A percentile compares a stretch with the other conserved stretches of the same genome.
phyloP scores from a whole-genome alignment of 345 rosid species.

The Psidium friedrichsthalianum region DNA sequence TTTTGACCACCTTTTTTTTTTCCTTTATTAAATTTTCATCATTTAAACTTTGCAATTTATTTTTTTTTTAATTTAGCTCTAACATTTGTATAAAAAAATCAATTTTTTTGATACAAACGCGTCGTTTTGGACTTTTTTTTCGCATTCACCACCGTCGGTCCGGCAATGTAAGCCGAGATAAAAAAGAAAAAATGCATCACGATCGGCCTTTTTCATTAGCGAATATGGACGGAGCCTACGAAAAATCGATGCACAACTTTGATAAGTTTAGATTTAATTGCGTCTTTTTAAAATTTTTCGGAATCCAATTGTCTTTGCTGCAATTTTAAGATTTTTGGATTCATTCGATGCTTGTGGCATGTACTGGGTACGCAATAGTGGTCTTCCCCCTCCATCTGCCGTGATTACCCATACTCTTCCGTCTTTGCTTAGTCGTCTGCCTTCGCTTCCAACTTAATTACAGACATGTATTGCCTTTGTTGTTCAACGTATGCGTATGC shows the following conservation, averaged over 20 bases:
- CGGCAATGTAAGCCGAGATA: too few relatives aligned
- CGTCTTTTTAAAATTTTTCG: too few relatives aligned
- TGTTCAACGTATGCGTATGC: neutral
- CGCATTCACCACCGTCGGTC: too few relatives aligned
- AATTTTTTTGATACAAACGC: too few relatives aligned
- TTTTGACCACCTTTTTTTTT: neutral
- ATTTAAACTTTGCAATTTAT: neutral
- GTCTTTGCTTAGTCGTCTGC: neutral
- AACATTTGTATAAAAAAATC: too few relatives aligned
- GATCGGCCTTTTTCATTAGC: too few relatives aligned
- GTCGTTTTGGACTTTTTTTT: too few relatives aligned
- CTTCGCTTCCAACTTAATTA: neutral
- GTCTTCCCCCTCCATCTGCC: neutral
- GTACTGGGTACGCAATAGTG: slow-evolving; percentile 1
- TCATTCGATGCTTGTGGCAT: neutral
- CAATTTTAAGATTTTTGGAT: neutral
- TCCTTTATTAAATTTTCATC: neutral
- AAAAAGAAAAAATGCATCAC: too few relatives aligned
- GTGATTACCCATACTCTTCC: neutral
- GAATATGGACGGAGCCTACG: too few relatives aligned
- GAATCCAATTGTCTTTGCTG: too few relatives aligned
- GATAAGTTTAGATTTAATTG: too few relatives aligned
- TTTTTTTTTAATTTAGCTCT: neutral
- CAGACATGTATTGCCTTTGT: neutral
- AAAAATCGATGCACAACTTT: too few relatives aligned